These are phyloP conservation scores for Citrullus colocynthis DNA, from an alignment of 306 rosid genomes.

Conservation along the genomic window DNA sequence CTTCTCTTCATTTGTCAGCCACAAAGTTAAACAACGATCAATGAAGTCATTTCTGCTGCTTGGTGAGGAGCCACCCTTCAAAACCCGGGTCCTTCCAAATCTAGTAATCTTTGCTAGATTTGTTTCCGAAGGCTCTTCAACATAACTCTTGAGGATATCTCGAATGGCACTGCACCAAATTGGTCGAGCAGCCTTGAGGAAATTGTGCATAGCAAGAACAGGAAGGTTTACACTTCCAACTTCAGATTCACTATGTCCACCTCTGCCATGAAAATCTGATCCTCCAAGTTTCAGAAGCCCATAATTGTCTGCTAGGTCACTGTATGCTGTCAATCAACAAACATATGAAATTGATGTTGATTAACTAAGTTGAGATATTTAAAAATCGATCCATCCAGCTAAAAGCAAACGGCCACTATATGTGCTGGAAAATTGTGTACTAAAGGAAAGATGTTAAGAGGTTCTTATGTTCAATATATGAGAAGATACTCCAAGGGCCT, in stretches of 20 bases:
- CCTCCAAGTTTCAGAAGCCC: conserved; percentile 93
- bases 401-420: background rate
- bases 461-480: background rate
- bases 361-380: background rate
- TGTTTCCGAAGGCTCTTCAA: conserved; percentile 67
- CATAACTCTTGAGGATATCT: conserved; percentile 46
- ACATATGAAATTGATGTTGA: background rate
- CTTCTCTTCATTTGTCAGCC: conserved; percentile 77
- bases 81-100: conserved; percentile 41
- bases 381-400: background rate
- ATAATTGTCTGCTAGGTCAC: conserved; percentile 66
- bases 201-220: conserved; percentile 46
- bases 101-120: conserved; percentile 48
- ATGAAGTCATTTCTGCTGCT: conserved; percentile 46
- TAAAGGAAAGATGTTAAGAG: background rate
- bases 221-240: conserved; percentile 96
- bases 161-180: conserved; percentile 73
- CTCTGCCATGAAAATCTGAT: conserved; percentile 84
- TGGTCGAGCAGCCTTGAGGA: conserved; percentile 70
- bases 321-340: conserved; percentile 43
- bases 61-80: conserved; percentile 38
- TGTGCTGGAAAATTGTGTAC: background rate
- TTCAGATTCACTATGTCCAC: conserved; percentile 66
- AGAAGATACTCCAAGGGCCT: background rate
- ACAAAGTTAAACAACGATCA: conserved; percentile 55